Evolutionary conservation across 148 eudicot species (phyloP).

Genomic region (Cornus kousa): DNA sequence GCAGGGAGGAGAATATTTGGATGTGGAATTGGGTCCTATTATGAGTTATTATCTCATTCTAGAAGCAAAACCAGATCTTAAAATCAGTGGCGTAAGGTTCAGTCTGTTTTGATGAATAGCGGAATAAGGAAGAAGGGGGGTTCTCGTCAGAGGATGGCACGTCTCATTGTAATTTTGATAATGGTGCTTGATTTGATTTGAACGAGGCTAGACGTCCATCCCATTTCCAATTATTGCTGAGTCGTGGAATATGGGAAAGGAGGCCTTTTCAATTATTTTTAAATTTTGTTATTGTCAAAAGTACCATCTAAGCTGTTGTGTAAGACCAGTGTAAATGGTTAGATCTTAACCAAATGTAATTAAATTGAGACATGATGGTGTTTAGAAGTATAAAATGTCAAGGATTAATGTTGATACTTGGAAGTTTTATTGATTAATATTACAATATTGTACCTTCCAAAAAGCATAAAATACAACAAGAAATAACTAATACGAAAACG

Average conservation of each 20-base stretch:
- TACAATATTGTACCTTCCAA: no score
- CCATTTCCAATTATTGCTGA: background rate
- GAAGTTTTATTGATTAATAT: no score
- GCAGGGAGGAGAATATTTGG: background rate
- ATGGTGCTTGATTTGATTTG: no score
- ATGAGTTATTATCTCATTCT: background rate
- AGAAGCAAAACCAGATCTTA: background rate
- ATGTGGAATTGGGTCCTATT: background rate
- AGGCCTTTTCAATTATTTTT: background rate
- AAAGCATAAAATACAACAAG: no score
- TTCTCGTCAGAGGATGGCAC: background rate
- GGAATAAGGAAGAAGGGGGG: background rate
- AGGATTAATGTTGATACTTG: no score
- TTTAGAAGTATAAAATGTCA: no score
- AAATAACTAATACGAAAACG: no score
- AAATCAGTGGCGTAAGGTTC: background rate
- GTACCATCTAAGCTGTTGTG: no score
- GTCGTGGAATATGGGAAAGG: background rate
- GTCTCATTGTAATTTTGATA: background rate
- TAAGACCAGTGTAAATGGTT: no score
- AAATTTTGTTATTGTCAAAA: background rate
- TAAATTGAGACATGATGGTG: no score
- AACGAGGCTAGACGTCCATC: background rate
- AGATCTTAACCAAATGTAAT: no score
- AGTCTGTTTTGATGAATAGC: background rate